Evolutionary conservation across 495 filamentous ascomycete genomes (phyloP), one percentile per base, ranked within the genome.

Genomic region (Venustampulla echinocandica): DNA sequence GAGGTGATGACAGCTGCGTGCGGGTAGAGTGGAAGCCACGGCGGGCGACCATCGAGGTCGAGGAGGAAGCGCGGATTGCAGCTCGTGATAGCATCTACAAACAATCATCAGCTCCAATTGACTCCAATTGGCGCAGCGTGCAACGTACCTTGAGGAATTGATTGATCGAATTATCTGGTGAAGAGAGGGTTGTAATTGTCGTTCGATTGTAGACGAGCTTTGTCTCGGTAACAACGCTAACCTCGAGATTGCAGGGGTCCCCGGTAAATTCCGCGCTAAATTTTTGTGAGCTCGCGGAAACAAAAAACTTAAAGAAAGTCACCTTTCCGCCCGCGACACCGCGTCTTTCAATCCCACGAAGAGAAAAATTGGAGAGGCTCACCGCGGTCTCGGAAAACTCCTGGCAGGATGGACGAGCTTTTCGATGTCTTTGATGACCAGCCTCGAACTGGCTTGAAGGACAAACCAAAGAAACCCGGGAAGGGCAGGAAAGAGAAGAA

Each of bases 21-120:
- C 85, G 83, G 64, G 90, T 94, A 63, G 87, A 81, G 68, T 87
- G 82, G 80, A 98, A 93, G 69, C 85, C 88, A 62, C 92, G 90
- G 71, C 90, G 87, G 76, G 82, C 79, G 68, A 88, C 76, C 59
- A 80, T 61, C 42, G 74, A 69, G 66, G 74, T 71, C 64, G 78
- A 78, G 46, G 61, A 57, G 54, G 71, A 64, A 54, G 71, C 69
- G 62, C 87, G 87, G 69, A 82, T 64, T 64, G 77, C 84, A 58
- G 84, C 72, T 68, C 84, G 77, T 64, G 87, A 73, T 71, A 90
- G 76, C 88, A 95, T 95, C 90, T 95, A 43, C 11, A 49, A 25
- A 35, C 30, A 6, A 24, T 9, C 17, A 19, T 58, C 30, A 58
- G 50, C 25, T 39, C 22, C 17, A 2, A 10, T 10, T 13, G 0